Evolutionary conservation across 2,329 filamentous ascomycete species (phyloP), one percentile per base, ranked within the genome.

Genomic region (Ampelomyces quisqualis): DNA sequence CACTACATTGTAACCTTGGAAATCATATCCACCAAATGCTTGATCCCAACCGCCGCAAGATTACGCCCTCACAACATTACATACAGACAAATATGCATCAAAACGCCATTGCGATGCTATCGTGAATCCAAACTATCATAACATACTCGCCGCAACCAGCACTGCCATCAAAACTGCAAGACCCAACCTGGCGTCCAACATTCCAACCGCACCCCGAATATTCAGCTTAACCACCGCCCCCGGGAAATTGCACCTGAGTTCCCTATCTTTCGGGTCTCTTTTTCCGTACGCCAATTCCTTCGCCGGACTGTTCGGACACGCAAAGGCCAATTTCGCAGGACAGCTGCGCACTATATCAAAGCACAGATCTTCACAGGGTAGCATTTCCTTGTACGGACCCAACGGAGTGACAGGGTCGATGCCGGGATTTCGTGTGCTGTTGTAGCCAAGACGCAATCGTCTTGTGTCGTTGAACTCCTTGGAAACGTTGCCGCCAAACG

Each of bases 361-460:
- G 71, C 93, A 98, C 35, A 96, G 71, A 51, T 95, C 86, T 46
- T 87, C 80, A 60, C 91, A 97, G 0, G 93, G 93, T 7, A 95
- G 73, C 14, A 97, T 74, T 71, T 98, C 93, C 63, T 90, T 94
- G 70, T 98, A 97, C 0, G 93, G 93, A 0, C 93, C 93, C 0
- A 93, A 90, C 47, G 77, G 70, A 43, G 97, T 81, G 1, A 71
- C 53, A 2, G 73, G 57, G 58, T 96, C 90, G 53, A 97, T 93
- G 33, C 80, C 70, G 0, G 76, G 62, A 57, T 89, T 91, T 13
- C 90, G 79, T 9, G 85, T 88, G 7, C 71, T 67, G 41, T 77
- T 82, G 38, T 65, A 71, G 3, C 70, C 72, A 3, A 76, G 41
- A 7, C 60, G 56, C 7, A 62, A 41, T 4, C 50, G 43, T 6